Base-by-base conservation (phyloP, 164 flowering plant species). In the Vitis rupestris region DNA sequence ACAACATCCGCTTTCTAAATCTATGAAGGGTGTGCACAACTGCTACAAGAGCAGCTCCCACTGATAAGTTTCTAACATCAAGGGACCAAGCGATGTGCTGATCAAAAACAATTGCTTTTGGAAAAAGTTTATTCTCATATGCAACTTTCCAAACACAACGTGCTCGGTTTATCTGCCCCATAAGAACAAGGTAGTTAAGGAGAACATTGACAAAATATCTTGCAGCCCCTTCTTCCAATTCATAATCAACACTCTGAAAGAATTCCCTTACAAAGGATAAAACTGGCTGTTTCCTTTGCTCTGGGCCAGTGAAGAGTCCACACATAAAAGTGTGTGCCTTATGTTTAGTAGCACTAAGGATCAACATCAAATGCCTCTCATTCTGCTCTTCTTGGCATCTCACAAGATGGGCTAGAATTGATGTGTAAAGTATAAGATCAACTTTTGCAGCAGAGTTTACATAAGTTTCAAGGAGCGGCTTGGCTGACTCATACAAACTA, bases 1-100 rank as follows among this genome's bases (percentile, higher is more conserved):
- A 95, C 79, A 95, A 61, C 99, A 95, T 95, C 10, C 98, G 83
- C 78, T 95, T 95, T 77, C 99, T 83, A 75, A 95, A 95, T 74
- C 99, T 79, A 64, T 95, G 99, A 37, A 95, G 94, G 10, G 99
- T 95, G 79, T 95, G 99, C 53, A 88, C 92, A 48, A 95, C 97
- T 9, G 99, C 97, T 67, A 95, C 81, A 10, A 95, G 88, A 67
- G 99, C 98, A 53, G 99, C 99, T 50, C 99, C 99, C 30, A 95
- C 99, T 1, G 99, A 90, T 62, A 95, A 82, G 78, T 86, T 93
- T 67, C 99, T 81, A 15, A 95, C 99, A 78, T 95, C 99, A 54
- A 95, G 87, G 10, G 99, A 95, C 99, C 99, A 95, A 16, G 99
- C 98, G 64, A 95, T 93, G 67, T 95, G 99, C 77, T 95, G 97